Percentiles rank a stretch among this genome's conserved stretches.
These are phyloP conservation scores for Starmerella apicola DNA, from an alignment of 805 yeast genomes.

Conservation along the genomic window DNA sequence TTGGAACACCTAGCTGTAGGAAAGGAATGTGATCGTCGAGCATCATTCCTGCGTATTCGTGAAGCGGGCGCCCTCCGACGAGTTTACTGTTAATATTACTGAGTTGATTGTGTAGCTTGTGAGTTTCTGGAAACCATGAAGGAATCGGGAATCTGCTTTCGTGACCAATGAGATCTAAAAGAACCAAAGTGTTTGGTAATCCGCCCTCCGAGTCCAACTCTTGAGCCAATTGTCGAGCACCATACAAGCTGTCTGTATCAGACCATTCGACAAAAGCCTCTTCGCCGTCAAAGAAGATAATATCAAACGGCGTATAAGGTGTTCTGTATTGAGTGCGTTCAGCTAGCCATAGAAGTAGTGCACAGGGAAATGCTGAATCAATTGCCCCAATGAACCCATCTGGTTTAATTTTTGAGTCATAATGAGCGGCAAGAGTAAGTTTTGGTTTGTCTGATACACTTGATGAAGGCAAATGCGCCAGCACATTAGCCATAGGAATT, in stretches of 20 bases:
- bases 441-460: neutral
- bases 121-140: slow-evolving; percentile 36
- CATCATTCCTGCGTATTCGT: slow-evolving; percentile 18
- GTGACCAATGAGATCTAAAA: slow-evolving; percentile 42
- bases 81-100: slow-evolving; percentile 28
- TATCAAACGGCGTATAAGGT: slow-evolving; percentile 18
- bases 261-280: slow-evolving; percentile 48
- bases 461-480: slow-evolving; percentile 13
- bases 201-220: slow-evolving; percentile 25
- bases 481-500: slow-evolving; percentile 26
- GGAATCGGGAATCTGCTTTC: slow-evolving; percentile 24
- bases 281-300: slow-evolving; percentile 48
- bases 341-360: slow-evolving; percentile 37
- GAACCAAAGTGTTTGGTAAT: slow-evolving; percentile 35
- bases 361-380: slow-evolving; percentile 49
- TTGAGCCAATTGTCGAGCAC: slow-evolving; percentile 39
- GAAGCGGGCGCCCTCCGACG: slow-evolving; percentile 18
- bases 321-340: slow-evolving; percentile 13
- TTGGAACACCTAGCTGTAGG: slow-evolving; percentile 34
- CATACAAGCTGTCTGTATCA: slow-evolving; percentile 41
- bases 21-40: slow-evolving; percentile 48
- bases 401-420: slow-evolving; percentile 39
- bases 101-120: slow-evolving; percentile 30
- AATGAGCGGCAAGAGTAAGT: slow-evolving; percentile 38
- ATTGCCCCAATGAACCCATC: slow-evolving; percentile 49